Conservation (phyloP, 2,329 filamentous ascomycete species). For the Colletotrichum sp. region DNA sequence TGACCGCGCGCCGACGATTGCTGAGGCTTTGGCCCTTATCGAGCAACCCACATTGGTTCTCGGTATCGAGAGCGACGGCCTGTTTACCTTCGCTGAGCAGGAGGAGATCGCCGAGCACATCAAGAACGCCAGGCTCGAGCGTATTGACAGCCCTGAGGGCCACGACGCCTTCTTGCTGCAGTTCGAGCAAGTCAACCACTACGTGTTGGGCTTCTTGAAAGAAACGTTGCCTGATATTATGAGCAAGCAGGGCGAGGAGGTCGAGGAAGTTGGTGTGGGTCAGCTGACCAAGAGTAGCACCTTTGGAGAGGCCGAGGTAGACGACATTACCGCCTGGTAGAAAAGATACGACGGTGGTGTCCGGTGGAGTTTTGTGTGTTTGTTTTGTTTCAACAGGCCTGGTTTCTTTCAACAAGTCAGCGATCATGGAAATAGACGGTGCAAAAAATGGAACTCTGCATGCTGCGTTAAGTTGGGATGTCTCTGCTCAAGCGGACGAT, state of each 20-base stretch:
- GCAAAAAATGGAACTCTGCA: not conserved
- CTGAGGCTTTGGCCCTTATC: constrained; percentile 79
- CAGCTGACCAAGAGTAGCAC: constrained; percentile 84
- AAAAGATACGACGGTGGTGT: too few relatives aligned
- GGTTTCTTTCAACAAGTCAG: constrained; percentile 20
- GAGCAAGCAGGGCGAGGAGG: constrained; percentile 59
- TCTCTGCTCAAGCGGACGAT: not conserved
- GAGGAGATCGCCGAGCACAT: constrained; percentile 87
- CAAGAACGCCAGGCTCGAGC: constrained; percentile 76
- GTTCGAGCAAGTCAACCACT: constrained; percentile 94
- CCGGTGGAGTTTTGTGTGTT: not conserved
- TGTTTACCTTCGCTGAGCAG: constrained; percentile 98
- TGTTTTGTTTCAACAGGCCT: constrained; percentile 13
- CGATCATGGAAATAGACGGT: constrained; percentile 8
- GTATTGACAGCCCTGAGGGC: constrained; percentile 92
- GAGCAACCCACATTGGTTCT: constrained; percentile 89
- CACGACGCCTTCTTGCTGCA: constrained; percentile 97
- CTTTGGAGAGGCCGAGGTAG: constrained; percentile 94
- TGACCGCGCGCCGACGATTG: constrained; percentile 70
- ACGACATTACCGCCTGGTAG: constrained; percentile 94
- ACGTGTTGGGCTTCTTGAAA: constrained; percentile 83
- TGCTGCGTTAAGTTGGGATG: not conserved
- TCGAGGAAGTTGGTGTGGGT: constrained; percentile 57
- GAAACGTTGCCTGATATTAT: constrained; percentile 90
- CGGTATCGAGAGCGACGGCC: constrained; percentile 92